Base-by-base conservation (phyloP, 805 yeast genomes). In the Ogataea angusta region DNA sequence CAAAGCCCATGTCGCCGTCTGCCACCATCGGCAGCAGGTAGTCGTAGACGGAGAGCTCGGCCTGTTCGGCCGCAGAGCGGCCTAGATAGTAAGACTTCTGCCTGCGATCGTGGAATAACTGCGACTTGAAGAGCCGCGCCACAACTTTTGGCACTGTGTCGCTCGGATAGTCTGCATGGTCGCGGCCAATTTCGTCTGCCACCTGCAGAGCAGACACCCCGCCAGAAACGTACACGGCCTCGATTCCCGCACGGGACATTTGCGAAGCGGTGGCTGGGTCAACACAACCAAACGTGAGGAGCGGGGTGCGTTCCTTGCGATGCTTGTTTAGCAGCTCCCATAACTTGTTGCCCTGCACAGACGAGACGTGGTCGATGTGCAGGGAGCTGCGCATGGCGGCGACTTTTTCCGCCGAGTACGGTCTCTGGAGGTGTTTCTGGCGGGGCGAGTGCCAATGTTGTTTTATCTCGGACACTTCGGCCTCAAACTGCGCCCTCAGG, bases 121-220 rank as follows among this genome's bases (percentile, higher is more conserved):
- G 83, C 1, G 82, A 79, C 48, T 73, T 70, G 58, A 77, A 78
- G 24, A 78, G 52, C 40, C 82, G 65, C 41, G 76, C 79, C 5
- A 77, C 83, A 52, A 78, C 80, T 50, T 76, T 76, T n/a, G 85
- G 85, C 2, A 80, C 82, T 0, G 85, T 80, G 49, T 79, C 79
- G 51, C 79, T 78, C 0, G 85, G 85, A 52, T 80, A 80, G 54
- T 80, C 85, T 15, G 84, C 85, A 56, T 77, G 76, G 53, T 80
- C 85, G 1, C 84, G 82, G 2, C 78, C 71, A 3, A 77, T 81
- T 48, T 80, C 85, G 52, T 78, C 73, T 3, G 83, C 79, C 3
- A 81, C 69, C 7, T 81, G 78, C 45, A 78, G 53, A 1, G 75
- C 70, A 16, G 77, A 67, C 2, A 80, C 85, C 79, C 80, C 80